A percentile compares a stretch with the other conserved stretches of the same genome.
Conservation (phyloP, 2,329 filamentous ascomycete genomes). For the Calonectria crousiana region DNA sequence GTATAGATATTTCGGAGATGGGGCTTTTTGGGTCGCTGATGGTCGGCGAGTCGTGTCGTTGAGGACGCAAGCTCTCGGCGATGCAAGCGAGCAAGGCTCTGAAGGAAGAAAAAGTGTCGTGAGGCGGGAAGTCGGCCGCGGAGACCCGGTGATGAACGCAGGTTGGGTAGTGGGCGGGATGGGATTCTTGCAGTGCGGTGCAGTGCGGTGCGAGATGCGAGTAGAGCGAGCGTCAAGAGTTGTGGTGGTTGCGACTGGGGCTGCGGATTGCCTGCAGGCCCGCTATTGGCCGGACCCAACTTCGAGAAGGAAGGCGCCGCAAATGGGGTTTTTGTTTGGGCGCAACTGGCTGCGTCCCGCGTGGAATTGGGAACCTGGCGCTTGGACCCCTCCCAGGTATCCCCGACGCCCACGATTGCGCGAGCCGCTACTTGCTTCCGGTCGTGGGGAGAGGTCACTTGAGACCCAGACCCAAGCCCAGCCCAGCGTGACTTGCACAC, state of each 20-base stretch:
- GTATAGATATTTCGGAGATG: constrained; percentile 24
- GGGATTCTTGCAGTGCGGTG: constrained; percentile 1
- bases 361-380: constrained; percentile 33
- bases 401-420: constrained; percentile 26
- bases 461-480: constrained; percentile 2
- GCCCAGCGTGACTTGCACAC: constrained; percentile 5
- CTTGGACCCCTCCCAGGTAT: constrained; percentile 35
- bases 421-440: constrained; percentile 29
- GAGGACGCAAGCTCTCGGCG: constrained; percentile 6
- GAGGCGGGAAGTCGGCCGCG: not conserved
- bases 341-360: not conserved
- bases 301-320: constrained; percentile 36
- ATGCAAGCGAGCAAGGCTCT: constrained; percentile 7
- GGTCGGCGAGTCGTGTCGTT: not conserved
- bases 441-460: constrained; percentile 40
- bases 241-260: constrained; percentile 39
- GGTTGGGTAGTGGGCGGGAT: constrained; percentile 1
- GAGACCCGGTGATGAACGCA: not conserved
- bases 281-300: constrained; percentile 35
- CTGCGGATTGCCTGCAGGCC: constrained; percentile 34
- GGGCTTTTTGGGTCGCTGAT: not conserved
- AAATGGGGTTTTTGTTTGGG: constrained; percentile 11
- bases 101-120: not conserved
- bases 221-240: constrained; percentile 15
- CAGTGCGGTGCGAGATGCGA: constrained; percentile 30